phyloP scores from a whole-genome alignment of 2,329 filamentous ascomycete species.

The Pseudogymnoascus sp. region DNA sequence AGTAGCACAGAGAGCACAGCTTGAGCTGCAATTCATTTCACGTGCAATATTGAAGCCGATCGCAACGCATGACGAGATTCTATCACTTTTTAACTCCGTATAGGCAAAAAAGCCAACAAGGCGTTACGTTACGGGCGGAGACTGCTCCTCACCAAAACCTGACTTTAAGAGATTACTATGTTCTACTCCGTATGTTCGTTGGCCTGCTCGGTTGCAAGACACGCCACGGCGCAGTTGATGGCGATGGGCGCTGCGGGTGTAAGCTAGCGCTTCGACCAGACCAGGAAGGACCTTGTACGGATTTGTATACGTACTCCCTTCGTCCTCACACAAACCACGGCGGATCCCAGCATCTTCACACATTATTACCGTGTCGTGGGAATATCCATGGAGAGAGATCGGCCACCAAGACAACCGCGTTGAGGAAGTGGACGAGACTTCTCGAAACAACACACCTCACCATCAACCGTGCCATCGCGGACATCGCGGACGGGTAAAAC shows the following conservation, averaged over 20 bases:
- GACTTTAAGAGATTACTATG: background rate
- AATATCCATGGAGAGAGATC: background rate
- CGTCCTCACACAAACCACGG: background rate
- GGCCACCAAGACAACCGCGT: conserved; percentile 3
- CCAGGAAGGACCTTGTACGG: conserved; percentile 1
- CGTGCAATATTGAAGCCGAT: background rate
- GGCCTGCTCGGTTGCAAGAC: background rate
- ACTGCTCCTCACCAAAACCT: background rate
- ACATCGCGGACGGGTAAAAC: background rate
- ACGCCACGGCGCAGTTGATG: background rate
- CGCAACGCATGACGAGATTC: background rate
- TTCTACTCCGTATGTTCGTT: too few relatives aligned
- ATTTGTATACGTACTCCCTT: background rate
- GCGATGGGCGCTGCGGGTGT: background rate
- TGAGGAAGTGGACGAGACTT: background rate
- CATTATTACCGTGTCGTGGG: conserved; percentile 4
- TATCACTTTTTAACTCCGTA: background rate
- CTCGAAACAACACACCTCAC: conserved; percentile 2
- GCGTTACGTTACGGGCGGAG: background rate
- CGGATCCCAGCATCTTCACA: conserved; percentile 3
- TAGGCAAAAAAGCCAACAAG: background rate
- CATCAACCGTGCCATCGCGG: background rate
- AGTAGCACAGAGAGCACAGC: background rate
- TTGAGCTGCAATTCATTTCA: background rate
- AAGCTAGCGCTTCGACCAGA: background rate